Conservation (phyloP, 306 rosid species). For the Acmispon strigosus region DNA sequence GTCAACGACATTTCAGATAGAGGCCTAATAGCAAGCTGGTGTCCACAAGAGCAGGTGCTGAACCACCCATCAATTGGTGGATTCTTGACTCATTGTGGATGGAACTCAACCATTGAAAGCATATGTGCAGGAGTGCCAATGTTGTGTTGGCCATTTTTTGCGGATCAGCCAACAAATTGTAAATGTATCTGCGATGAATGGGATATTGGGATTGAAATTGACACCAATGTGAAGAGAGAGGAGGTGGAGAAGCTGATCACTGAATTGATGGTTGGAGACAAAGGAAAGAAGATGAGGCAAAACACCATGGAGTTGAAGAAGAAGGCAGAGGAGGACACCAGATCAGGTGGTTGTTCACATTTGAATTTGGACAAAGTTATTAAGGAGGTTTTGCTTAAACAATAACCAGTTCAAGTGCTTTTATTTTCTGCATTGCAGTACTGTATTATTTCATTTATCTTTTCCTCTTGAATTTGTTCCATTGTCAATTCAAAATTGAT, state of each 20-base stretch:
- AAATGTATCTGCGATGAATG: neutral
- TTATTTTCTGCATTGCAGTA: no score
- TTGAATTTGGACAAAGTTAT: conserved; percentile 14
- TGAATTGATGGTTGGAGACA: conserved; percentile 24
- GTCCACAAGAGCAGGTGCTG: neutral
- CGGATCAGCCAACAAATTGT: neutral
- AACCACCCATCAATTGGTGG: conserved; percentile 3
- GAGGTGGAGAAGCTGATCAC: conserved; percentile 8
- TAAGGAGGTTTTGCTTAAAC: neutral
- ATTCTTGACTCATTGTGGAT: conserved; percentile 10
- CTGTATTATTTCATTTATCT: no score
- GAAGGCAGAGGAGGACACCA: neutral
- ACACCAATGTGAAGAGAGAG: conserved; percentile 9
- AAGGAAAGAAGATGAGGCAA: conserved; percentile 18
- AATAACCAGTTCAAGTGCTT: neutral
- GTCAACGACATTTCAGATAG: neutral
- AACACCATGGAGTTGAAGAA: neutral
- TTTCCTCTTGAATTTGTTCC: no score
- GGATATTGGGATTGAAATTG: conserved; percentile 17
- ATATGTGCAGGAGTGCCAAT: conserved; percentile 12
- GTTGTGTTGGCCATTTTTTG: conserved; percentile 24
- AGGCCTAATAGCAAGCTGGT: neutral
- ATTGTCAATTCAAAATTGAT: no score
- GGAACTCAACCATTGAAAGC: conserved; percentile 5
- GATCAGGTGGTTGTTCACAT: conserved; percentile 7